These are phyloP conservation scores for Cyberlindnera mycetangii DNA, from an alignment of 805 yeast species.

Conservation along the genomic window DNA sequence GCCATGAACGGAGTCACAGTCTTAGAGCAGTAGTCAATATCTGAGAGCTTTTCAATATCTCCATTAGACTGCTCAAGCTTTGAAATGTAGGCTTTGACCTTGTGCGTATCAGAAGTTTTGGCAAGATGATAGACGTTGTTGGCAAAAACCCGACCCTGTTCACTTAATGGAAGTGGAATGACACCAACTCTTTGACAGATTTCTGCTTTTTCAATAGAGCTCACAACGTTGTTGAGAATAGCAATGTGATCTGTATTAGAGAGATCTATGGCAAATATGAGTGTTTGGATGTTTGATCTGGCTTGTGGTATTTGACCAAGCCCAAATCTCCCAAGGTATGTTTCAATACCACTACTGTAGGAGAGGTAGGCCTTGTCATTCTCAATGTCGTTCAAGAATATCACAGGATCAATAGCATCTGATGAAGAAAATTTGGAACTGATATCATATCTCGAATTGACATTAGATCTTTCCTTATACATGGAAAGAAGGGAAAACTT, in stretches of 20 bases:
- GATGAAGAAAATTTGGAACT: not conserved
- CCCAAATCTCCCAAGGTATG: slow-evolving; percentile 43
- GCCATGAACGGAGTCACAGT: slow-evolving; percentile 27
- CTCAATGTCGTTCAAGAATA: slow-evolving; percentile 79
- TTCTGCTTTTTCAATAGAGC: slow-evolving; percentile 48
- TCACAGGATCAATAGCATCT: slow-evolving; percentile 33
- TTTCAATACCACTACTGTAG: slow-evolving; percentile 42
- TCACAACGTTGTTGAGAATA: slow-evolving; percentile 47
- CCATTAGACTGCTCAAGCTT: slow-evolving; percentile 8
- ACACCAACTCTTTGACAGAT: slow-evolving; percentile 82
- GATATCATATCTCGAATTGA: slow-evolving; percentile 28
- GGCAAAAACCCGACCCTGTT: slow-evolving; percentile 19
- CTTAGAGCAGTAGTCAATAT: slow-evolving; percentile 22
- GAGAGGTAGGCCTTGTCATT: slow-evolving; percentile 50
- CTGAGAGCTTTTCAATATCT: slow-evolving; percentile 13
- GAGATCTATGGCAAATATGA: slow-evolving; percentile 66
- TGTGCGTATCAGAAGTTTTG: slow-evolving; percentile 15
- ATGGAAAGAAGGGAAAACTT: slow-evolving; percentile 36
- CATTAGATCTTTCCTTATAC: slow-evolving; percentile 16
- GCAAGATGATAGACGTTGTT: slow-evolving; percentile 20
- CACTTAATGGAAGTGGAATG: slow-evolving; percentile 50
- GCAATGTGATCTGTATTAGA: slow-evolving; percentile 48
- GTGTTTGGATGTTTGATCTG: slow-evolving; percentile 70
- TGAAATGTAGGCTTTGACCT: slow-evolving; percentile 21
- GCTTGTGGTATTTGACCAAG: slow-evolving; percentile 67